phyloP scores from a whole-genome alignment of 257 asterid species.

The Nicotiana knightiana region DNA sequence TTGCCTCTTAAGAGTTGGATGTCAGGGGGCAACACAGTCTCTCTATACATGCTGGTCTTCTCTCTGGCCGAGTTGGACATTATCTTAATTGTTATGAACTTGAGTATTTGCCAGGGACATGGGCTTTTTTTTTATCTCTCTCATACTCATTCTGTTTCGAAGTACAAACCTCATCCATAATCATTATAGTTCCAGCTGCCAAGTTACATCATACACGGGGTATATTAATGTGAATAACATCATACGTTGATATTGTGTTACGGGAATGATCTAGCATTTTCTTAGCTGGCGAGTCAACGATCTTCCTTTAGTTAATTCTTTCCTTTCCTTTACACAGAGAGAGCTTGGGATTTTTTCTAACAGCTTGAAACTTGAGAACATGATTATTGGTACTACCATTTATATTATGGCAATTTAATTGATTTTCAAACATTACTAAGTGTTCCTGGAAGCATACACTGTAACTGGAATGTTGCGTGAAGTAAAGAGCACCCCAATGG shows the following conservation, averaged over 20 bases:
- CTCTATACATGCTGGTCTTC: not conserved
- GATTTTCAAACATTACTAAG: not conserved
- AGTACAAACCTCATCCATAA: not conserved
- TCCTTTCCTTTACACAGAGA: constrained; percentile 24
- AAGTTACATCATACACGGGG: not conserved
- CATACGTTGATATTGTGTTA: not conserved
- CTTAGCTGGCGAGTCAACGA: not conserved
- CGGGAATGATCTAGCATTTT: not conserved
- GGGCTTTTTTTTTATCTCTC: too few relatives aligned
- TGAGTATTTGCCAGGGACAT: not conserved
- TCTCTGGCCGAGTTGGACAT: not conserved
- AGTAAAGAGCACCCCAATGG: not conserved
- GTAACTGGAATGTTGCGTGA: not conserved
- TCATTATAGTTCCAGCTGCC: not conserved
- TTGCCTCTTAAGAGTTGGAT: not conserved
- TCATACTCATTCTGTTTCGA: not conserved
- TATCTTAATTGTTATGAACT: not conserved
- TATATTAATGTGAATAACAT: not conserved
- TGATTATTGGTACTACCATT: constrained; percentile 18
- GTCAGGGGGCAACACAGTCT: too few relatives aligned
- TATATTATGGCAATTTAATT: constrained; percentile 14
- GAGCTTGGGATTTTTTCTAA: constrained; percentile 30
- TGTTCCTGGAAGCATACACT: constrained; percentile 5
- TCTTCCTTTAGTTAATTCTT: constrained; percentile 20
- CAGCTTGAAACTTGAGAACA: constrained; percentile 24